These are phyloP conservation scores for Aureobasidium mangrovei DNA, from an alignment of 2,329 filamentous ascomycete genomes.

Conservation along the genomic window DNA sequence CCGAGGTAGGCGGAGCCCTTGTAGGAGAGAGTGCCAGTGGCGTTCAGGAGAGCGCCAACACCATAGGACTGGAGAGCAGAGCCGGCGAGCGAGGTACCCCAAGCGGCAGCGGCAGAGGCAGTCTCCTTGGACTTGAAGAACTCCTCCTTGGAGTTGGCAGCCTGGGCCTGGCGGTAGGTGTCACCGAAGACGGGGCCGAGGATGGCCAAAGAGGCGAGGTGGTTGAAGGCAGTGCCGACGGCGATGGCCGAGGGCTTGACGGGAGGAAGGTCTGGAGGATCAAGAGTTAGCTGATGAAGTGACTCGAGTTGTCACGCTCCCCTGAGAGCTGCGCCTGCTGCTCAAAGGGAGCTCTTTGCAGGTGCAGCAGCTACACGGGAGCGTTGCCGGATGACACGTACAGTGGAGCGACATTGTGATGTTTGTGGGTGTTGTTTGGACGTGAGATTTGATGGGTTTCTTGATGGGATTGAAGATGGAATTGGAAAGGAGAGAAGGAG, in stretches of 20 bases:
- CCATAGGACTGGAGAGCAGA: constrained; percentile 56
- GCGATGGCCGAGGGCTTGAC: constrained; percentile 98
- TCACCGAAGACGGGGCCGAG: constrained; percentile 86
- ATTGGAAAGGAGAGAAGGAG: constrained; percentile 12
- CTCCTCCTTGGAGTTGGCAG: constrained; percentile 90
- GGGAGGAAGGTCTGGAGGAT: constrained; percentile 54
- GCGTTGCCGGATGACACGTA: constrained; percentile 31
- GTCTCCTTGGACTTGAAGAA: constrained; percentile 92
- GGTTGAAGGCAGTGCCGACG: constrained; percentile 91
- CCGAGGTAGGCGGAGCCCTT: constrained; percentile 96
- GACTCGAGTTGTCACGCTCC: background rate
- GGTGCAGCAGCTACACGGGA: background rate
- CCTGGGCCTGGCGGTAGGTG: constrained; percentile 86
- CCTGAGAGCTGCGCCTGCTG: background rate
- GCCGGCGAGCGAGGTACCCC: constrained; percentile 82
- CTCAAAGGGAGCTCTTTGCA: background rate
- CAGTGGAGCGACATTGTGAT: constrained; percentile 51
- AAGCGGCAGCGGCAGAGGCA: constrained; percentile 74
- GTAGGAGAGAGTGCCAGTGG: constrained; percentile 89
- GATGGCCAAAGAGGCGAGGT: constrained; percentile 79
- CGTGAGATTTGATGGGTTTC: background rate
- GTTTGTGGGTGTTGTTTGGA: constrained; percentile 15
- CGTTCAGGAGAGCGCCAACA: constrained; percentile 54
- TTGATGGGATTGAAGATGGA: constrained; percentile 11
- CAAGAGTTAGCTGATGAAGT: constrained; percentile 15